These are phyloP conservation scores for Aspergillus flavus DNA, from an alignment of 2,329 filamentous ascomycete species.

Conservation along the genomic window DNA sequence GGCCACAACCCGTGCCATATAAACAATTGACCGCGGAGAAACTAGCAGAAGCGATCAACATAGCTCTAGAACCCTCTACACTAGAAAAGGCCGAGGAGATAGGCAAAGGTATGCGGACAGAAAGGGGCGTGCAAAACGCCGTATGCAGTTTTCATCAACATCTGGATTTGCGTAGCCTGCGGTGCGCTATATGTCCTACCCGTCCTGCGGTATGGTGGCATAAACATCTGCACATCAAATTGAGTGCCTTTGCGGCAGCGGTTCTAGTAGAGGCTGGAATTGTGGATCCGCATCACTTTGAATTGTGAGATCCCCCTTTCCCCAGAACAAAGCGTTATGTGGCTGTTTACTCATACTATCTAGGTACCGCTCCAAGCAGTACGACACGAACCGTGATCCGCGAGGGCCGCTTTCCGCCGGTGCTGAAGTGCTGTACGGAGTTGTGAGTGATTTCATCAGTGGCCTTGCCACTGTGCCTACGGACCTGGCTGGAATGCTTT, in stretches of 20 bases:
- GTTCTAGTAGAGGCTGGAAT: conserved; percentile 66
- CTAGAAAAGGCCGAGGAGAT: conserved; percentile 59
- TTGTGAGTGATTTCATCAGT: conserved; percentile 79
- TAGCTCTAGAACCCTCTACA: conserved; percentile 63
- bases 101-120: conserved; percentile 66
- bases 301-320: conserved; percentile 58
- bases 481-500: conserved; percentile 43
- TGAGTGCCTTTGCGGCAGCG: conserved; percentile 74
- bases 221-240: conserved; percentile 64
- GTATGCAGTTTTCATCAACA: conserved; percentile 72
- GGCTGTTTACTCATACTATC: conserved; percentile 3
- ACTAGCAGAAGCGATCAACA: conserved; percentile 65
- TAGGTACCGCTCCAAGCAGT: conserved; percentile 63
- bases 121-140: conserved; percentile 65
- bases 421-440: conserved; percentile 76
- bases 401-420: conserved; percentile 78
- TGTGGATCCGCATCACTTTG: conserved; percentile 70
- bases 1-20: conserved; percentile 69
- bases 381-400: conserved; percentile 76
- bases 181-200: conserved; percentile 70
- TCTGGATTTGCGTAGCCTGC: conserved; percentile 65
- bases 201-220: conserved; percentile 75
- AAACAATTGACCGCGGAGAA: conserved; percentile 68
- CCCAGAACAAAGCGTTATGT: conserved; percentile 16
- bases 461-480: conserved; percentile 73